These are phyloP conservation scores for Puccinia novopanici DNA, from an alignment of 1,284 basidiomycete genomes.

Conservation along the genomic window DNA sequence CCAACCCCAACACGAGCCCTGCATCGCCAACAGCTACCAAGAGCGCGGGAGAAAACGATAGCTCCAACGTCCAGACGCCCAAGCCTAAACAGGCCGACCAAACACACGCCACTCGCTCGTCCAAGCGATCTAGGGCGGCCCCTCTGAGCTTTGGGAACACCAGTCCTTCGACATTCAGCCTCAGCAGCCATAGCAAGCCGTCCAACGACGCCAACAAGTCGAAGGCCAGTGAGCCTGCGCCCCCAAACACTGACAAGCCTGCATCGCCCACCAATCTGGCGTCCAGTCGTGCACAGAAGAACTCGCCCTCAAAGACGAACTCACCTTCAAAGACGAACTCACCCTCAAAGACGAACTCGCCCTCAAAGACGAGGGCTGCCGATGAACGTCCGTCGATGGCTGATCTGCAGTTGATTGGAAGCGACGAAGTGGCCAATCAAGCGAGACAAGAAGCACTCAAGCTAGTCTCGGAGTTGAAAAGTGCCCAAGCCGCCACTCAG, in stretches of 20 bases:
- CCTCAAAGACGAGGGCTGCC: no score
- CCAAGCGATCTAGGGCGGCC: constrained; percentile 17
- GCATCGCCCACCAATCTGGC: background rate
- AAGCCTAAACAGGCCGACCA: constrained; percentile 2
- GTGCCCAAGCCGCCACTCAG: background rate
- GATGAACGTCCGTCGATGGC: background rate
- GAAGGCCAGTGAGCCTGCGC: background rate
- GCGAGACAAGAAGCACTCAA: constrained; percentile 40
- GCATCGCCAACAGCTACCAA: background rate
- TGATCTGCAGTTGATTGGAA: constrained; percentile 20
- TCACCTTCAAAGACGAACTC: background rate
- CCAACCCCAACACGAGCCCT: constrained; percentile 4
- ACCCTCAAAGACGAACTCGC: no score
- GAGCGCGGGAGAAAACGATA: background rate
- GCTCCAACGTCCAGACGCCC: background rate
- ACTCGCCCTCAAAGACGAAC: background rate
- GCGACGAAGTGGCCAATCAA: constrained; percentile 13
- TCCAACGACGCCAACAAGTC: background rate
- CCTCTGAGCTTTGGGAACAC: constrained; percentile 41
- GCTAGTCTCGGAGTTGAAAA: constrained; percentile 18
- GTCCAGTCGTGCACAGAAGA: no score
- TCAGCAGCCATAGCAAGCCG: background rate
- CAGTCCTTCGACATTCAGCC: constrained; percentile 35
- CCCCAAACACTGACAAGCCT: background rate
- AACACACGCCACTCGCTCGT: constrained; percentile 11